Conservation (phyloP, 352 stramenopile species). For the Blastocystis sp. region DNA sequence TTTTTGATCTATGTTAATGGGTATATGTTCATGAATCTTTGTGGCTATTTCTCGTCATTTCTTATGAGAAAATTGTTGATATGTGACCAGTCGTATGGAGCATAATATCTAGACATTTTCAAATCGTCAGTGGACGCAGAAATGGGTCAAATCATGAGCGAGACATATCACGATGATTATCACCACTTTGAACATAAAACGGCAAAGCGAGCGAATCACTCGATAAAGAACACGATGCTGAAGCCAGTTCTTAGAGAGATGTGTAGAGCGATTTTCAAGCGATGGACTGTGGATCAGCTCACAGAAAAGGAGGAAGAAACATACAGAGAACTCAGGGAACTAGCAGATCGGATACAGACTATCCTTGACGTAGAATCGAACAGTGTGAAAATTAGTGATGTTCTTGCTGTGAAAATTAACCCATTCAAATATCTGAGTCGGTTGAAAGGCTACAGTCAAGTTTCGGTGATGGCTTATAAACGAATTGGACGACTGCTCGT, state of each 20-base stretch:
- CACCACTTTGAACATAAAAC: background rate
- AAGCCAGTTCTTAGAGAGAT: background rate
- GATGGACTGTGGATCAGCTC: background rate
- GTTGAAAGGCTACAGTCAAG: background rate
- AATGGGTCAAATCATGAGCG: background rate
- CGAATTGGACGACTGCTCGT: background rate
- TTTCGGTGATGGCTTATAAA: background rate
- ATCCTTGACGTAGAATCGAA: background rate
- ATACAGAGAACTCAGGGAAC: background rate
- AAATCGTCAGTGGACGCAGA: background rate
- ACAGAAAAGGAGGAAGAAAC: background rate
- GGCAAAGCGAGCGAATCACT: background rate
- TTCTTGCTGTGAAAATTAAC: background rate
- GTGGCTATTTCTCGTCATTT: background rate
- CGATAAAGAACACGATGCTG: background rate
- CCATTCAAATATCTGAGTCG: background rate
- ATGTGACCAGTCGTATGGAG: background rate
- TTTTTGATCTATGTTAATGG: constrained; percentile 20
- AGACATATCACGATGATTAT: background rate
- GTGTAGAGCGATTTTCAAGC: background rate
- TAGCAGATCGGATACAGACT: background rate
- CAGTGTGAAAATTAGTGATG: background rate
- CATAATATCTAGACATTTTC: background rate
- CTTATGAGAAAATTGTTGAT: background rate
- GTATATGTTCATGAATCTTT: constrained; percentile 7